These are phyloP conservation scores for Mrakia blollopis DNA, from an alignment of 768 basidiomycete genomes.

Conservation along the genomic window DNA sequence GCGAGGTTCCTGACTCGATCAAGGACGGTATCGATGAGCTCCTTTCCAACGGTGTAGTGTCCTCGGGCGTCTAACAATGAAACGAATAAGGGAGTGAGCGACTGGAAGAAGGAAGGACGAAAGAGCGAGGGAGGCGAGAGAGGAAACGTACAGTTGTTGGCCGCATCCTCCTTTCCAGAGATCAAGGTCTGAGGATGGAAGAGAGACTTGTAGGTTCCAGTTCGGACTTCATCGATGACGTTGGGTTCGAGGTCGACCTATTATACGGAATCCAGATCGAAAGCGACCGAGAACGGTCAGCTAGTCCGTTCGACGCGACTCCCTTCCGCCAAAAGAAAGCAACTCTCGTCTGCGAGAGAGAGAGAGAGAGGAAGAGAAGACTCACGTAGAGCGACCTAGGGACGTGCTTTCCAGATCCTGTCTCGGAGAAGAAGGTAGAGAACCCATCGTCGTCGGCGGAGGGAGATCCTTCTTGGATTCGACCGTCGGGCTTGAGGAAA, in stretches of 20 bases:
- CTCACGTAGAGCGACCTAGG: conserved; percentile 90
- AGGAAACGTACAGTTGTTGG: conserved; percentile 81
- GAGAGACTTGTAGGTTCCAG: conserved; percentile 87
- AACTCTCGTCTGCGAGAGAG: too few species aligned
- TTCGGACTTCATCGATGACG: conserved; percentile 95
- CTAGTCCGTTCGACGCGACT: not conserved
- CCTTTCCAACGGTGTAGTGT: conserved; percentile 98
- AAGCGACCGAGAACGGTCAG: not conserved
- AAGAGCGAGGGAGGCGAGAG: not conserved
- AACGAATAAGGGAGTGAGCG: conserved; percentile 21
- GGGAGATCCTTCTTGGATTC: conserved; percentile 70
- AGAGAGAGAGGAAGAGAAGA: not conserved
- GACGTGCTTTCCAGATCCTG: conserved; percentile 92
- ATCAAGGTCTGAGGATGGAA: conserved; percentile 98
- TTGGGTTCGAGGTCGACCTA: conserved; percentile 68
- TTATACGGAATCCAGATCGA: too few species aligned
- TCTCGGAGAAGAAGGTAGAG: conserved; percentile 99
- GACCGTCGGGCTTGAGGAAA: conserved; percentile 81
- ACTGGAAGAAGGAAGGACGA: conserved; percentile 24
- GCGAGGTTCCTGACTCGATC: conserved; percentile 94
- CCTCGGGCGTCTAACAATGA: conserved; percentile 77
- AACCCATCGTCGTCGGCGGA: conserved; percentile 81
- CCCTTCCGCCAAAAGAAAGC: not conserved
- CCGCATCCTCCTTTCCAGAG: conserved; percentile 98
- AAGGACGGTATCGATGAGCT: conserved; percentile 93